A percentile compares a stretch with the other conserved stretches of the same genome.
These are phyloP conservation scores for Wickerhamiella nectarea DNA, from an alignment of 805 yeast genomes.

Conservation along the genomic window DNA sequence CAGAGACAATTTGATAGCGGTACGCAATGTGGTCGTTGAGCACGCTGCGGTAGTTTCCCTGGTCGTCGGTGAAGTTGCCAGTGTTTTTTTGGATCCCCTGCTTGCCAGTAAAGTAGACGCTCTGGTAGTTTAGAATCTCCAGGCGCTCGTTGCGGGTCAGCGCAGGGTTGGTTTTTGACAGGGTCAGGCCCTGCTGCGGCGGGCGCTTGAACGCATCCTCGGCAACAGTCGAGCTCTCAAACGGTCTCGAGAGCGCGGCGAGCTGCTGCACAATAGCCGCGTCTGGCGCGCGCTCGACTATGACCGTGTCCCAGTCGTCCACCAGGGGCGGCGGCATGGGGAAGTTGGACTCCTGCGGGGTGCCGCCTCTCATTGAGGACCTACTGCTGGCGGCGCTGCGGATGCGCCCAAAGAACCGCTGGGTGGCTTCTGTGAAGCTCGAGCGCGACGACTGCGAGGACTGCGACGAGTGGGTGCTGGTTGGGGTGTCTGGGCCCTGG, in stretches of 20 bases:
- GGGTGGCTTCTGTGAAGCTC: conserved; percentile 6
- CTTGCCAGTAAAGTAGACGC: conserved; percentile 41
- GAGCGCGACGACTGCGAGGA: conserved; percentile 2
- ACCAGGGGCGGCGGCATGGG: not conserved
- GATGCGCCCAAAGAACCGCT: conserved; percentile 1
- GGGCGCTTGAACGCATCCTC: not conserved
- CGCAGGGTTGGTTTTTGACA: conserved; percentile 8
- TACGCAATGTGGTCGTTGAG: conserved; percentile 63
- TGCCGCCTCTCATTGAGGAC: not conserved
- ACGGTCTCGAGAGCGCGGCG: conserved; percentile 2
- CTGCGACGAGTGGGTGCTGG: not conserved
- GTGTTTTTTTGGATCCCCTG: conserved; percentile 17
- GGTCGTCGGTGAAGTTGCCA: conserved; percentile 30
- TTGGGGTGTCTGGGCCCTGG: not conserved
- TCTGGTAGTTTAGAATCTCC: conserved; percentile 38
- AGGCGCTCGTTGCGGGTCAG: conserved; percentile 47
- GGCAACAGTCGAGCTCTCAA: not conserved
- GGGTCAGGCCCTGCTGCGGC: conserved; percentile 16
- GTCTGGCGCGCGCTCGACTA: conserved; percentile 13
- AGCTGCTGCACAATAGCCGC: conserved; percentile 9
- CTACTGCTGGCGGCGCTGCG: conserved; percentile 4
- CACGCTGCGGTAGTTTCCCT: conserved; percentile 45
- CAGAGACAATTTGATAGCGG: conserved; percentile 46
- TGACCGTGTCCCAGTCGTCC: conserved; percentile 9
- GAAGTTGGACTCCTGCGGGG: not conserved